Evolutionary conservation across 2,329 filamentous ascomycete species (phyloP), one percentile per base, ranked within the genome.

Genomic region (Hypoxylon rubiginosum): DNA sequence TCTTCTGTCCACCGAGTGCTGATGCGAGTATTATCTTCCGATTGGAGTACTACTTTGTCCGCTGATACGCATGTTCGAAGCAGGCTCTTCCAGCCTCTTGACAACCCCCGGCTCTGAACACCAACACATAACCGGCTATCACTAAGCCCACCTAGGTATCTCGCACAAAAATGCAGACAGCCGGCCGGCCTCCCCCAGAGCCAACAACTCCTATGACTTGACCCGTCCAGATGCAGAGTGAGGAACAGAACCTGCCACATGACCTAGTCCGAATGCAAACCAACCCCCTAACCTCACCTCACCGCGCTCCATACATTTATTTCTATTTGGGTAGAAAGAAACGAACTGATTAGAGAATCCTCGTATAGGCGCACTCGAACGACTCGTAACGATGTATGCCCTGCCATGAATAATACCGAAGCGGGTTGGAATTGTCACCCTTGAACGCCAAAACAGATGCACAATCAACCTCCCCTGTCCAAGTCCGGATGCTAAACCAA

Each of bases 391-490:
- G 13, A n/a, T 55, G 62, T 48, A 15, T 58, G 56, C 19, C 15
- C 17, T 53, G 45, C 51, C 61, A 9, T 54, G 41, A 45, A 59
- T 64, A 43, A 63, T 36, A 58, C 58, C 51, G 19, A 54, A 53
- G 36, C 19, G 19, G 49, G 57, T 45, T 45, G 32, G 51, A 41
- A 67, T 15, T 54, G 19, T 56, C 54, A 30, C 56, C 60, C 45
- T 36, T 30, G 19, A 69, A 70, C 66, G 66, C 66, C 63, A 56
- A 68, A 46, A 36, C 58, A 56, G 36, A 68, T 69, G 66, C 63
- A 61, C 39, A 54, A 54, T 50, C 32, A 24, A 17, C 43, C 55
- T 28, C 50, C 19, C 13, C 55, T 28, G 39, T 21, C 13, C 13
- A 32, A 54, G 49, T 24, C 60, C 61, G 17, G 53, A 39, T 66